Conservation (phyloP, 2,329 filamentous ascomycete genomes). For the Geosmithia putterillii region DNA sequence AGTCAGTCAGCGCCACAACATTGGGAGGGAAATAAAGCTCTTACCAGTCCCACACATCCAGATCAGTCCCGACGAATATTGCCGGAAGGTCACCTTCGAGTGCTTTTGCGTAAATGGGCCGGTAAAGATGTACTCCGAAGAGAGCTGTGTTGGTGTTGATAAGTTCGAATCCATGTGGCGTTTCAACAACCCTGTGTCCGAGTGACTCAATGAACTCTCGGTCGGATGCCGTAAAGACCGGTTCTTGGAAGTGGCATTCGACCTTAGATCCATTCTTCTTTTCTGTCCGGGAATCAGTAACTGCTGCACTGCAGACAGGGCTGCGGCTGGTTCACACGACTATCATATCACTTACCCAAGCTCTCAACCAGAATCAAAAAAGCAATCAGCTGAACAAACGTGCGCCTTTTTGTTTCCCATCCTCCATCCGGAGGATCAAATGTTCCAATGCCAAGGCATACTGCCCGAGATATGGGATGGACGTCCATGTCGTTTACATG, state of each 20-base stretch:
- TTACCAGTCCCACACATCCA: constrained; percentile 37
- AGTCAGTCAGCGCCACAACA: constrained; percentile 1
- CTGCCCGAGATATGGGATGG: constrained; percentile 16
- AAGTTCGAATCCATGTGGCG: constrained; percentile 38
- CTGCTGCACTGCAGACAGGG: neutral
- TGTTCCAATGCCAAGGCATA: constrained; percentile 43
- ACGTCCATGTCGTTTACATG: neutral
- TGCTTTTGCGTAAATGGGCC: constrained; percentile 36
- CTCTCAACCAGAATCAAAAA: constrained; percentile 34
- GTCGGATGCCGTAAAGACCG: constrained; percentile 35
- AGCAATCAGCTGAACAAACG: constrained; percentile 40
- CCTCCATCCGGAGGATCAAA: constrained; percentile 37
- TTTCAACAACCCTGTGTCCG: constrained; percentile 36
- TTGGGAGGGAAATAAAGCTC: constrained; percentile 7
- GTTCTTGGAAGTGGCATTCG: constrained; percentile 40
- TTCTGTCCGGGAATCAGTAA: neutral
- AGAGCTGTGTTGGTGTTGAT: constrained; percentile 38
- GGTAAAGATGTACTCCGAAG: constrained; percentile 51
- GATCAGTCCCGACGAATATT: constrained; percentile 45
- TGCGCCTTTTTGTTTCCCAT: constrained; percentile 29
- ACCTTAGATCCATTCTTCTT: constrained; percentile 17
- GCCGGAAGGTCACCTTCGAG: constrained; percentile 33
- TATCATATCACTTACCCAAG: constrained; percentile 21
- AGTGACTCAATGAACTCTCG: constrained; percentile 39
- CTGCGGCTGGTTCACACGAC: neutral